Percentiles rank a stretch among this genome's conserved stretches.
phyloP scores from a whole-genome alignment of 208 protist genomes.

The Naegleria lovaniensis region DNA sequence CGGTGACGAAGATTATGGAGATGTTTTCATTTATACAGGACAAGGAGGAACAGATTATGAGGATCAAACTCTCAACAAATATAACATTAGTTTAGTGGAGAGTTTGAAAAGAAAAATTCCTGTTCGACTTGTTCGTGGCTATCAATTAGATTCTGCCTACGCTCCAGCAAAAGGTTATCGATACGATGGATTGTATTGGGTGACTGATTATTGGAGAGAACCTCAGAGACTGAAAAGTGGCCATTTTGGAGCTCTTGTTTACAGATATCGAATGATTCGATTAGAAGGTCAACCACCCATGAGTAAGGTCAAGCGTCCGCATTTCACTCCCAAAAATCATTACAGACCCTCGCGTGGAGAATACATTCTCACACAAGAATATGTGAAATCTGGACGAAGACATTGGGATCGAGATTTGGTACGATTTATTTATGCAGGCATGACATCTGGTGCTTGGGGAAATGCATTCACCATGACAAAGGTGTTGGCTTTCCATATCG shows the following conservation, averaged over 20 bases:
- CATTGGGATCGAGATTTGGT: background rate
- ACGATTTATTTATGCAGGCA: background rate
- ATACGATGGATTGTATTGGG: slow-evolving; percentile 27
- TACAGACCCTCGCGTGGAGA: background rate
- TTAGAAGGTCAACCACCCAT: background rate
- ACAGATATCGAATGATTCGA: background rate
- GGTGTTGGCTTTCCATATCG: background rate
- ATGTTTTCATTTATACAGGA: slow-evolving; percentile 13
- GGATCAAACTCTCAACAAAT: background rate
- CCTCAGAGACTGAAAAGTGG: background rate
- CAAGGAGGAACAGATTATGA: background rate
- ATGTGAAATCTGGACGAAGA: background rate
- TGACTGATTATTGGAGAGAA: slow-evolving; percentile 21
- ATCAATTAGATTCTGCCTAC: slow-evolving; percentile 9
- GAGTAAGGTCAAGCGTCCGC: background rate
- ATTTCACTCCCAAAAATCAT: background rate
- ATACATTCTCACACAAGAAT: background rate
- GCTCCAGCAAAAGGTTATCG: background rate
- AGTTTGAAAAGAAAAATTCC: background rate
- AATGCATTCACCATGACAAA: background rate
- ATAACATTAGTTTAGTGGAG: background rate
- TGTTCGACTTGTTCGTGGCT: background rate
- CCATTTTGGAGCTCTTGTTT: background rate
- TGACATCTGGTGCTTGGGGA: background rate
- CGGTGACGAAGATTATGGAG: background rate